Percentiles rank a stretch among this genome's conserved stretches.
These are phyloP conservation scores for Neostapfia colusana DNA, from an alignment of 176 grass and related monocot species.

Conservation along the genomic window DNA sequence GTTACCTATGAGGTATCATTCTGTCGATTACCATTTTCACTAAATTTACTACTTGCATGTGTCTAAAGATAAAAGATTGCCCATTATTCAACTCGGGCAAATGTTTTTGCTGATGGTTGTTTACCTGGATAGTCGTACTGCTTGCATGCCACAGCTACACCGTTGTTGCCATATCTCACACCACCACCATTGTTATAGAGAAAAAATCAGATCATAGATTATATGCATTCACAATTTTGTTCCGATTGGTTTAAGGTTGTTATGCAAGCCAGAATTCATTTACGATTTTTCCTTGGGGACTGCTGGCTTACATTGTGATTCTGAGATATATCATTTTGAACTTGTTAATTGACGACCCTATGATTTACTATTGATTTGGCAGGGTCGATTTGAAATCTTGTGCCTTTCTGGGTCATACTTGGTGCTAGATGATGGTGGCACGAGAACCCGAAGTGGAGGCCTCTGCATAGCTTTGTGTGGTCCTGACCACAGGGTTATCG, in stretches of 20 bases:
- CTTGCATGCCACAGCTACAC: not conserved
- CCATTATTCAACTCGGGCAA: not conserved
- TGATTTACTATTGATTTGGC: slow-evolving; percentile 38
- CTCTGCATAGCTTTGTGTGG: slow-evolving; percentile 80
- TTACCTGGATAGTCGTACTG: not conserved
- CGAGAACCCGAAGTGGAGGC: slow-evolving; percentile 58
- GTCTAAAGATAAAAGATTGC: not conserved
- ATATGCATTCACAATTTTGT: no score
- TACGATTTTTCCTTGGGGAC: not conserved
- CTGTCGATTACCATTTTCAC: not conserved
- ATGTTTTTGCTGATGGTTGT: not conserved
- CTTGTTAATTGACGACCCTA: not conserved
- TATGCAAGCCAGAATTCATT: not conserved
- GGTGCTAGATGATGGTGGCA: slow-evolving; percentile 61
- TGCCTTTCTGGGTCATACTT: slow-evolving; percentile 91
- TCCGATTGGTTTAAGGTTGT: no score
- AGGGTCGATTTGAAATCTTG: slow-evolving; percentile 93
- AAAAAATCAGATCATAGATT: not conserved
- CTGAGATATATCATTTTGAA: no score
- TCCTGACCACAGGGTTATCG: slow-evolving; percentile 79
- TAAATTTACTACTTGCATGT: not conserved
- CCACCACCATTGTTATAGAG: no score
- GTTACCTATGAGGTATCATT: slow-evolving; percentile 79
- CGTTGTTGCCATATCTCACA: not conserved
- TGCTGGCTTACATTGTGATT: not conserved